Conservation (phyloP, 2,329 filamentous ascomycete genomes). For the Acephala macrosclerotiorum region DNA sequence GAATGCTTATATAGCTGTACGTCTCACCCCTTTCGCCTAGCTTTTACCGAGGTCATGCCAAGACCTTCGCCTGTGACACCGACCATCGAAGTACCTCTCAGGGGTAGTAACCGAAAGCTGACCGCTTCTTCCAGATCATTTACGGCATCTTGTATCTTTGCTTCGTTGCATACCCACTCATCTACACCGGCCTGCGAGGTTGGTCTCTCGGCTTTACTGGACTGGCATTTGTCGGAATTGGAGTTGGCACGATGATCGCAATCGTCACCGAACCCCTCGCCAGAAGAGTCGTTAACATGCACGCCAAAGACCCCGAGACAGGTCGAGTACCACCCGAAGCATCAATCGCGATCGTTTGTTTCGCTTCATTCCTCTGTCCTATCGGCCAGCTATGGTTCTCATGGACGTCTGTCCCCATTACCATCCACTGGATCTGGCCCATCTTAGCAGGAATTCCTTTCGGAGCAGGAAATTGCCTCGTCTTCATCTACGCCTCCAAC, state of each 20-base stretch:
- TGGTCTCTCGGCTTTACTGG: slow-evolving; percentile 79
- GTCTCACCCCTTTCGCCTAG: slow-evolving; percentile 17
- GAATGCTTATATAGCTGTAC: slow-evolving; percentile 69
- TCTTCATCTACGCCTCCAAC: slow-evolving; percentile 84
- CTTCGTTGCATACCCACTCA: slow-evolving; percentile 89
- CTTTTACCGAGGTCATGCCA: background rate
- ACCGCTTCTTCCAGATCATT: slow-evolving; percentile 56
- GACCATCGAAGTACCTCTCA: background rate
- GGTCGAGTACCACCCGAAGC: slow-evolving; percentile 79
- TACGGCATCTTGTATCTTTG: slow-evolving; percentile 90
- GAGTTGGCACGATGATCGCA: slow-evolving; percentile 67
- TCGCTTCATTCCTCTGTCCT: slow-evolving; percentile 77
- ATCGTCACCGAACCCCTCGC: slow-evolving; percentile 74
- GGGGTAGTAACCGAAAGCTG: background rate
- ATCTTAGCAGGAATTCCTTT: slow-evolving; percentile 83
- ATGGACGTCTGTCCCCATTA: slow-evolving; percentile 81
- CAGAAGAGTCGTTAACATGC: slow-evolving; percentile 78
- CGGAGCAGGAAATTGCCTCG: slow-evolving; percentile 76
- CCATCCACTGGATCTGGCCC: slow-evolving; percentile 83
- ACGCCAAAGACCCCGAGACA: slow-evolving; percentile 77
- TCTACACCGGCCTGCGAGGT: slow-evolving; percentile 76
- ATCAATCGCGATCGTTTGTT: slow-evolving; percentile 79
- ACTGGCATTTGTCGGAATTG: slow-evolving; percentile 78
- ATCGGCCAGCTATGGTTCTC: slow-evolving; percentile 85
- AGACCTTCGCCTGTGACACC: background rate